These are phyloP conservation scores for Helotiales sp. DNA, from an alignment of 2,329 filamentous ascomycete species.

Conservation along the genomic window DNA sequence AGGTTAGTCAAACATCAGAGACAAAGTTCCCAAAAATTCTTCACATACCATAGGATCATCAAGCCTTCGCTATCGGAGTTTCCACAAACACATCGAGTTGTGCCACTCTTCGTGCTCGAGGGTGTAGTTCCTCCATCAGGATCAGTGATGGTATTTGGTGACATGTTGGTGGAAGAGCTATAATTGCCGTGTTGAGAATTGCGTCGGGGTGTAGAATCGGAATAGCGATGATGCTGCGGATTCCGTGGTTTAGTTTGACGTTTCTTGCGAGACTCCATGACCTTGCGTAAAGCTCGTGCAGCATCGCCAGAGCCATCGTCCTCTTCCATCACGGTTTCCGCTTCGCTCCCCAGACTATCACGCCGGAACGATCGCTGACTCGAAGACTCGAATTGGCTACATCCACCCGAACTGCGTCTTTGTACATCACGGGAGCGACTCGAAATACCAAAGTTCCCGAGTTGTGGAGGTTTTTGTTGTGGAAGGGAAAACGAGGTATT, in stretches of 20 bases:
- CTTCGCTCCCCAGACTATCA: constrained; percentile 56
- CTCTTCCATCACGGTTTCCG: constrained; percentile 62
- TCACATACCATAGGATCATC: constrained; percentile 66
- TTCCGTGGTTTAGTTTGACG: constrained; percentile 32
- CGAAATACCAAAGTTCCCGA: constrained; percentile 36
- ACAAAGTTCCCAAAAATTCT: not conserved
- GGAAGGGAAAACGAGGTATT: constrained; percentile 56
- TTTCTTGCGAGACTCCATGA: constrained; percentile 45
- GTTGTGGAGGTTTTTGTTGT: constrained; percentile 36
- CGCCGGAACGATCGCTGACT: constrained; percentile 36
- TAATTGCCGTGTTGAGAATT: constrained; percentile 34
- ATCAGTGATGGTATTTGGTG: constrained; percentile 58
- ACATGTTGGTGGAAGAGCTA: constrained; percentile 47
- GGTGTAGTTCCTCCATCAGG: constrained; percentile 53
- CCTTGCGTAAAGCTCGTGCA: constrained; percentile 62
- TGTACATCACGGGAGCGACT: constrained; percentile 23
- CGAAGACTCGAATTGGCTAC: constrained; percentile 41
- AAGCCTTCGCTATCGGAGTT: constrained; percentile 53
- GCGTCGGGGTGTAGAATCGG: constrained; percentile 30
- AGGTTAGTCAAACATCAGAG: constrained; percentile 27
- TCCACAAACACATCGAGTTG: constrained; percentile 62
- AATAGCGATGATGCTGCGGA: constrained; percentile 34
- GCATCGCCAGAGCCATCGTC: constrained; percentile 57
- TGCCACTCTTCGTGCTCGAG: constrained; percentile 44
- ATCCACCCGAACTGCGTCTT: constrained; percentile 36